A percentile compares a stretch with the other conserved stretches of the same genome.
These are phyloP conservation scores for Podospora fimiseda DNA, from an alignment of 495 filamentous ascomycete genomes.

Conservation along the genomic window DNA sequence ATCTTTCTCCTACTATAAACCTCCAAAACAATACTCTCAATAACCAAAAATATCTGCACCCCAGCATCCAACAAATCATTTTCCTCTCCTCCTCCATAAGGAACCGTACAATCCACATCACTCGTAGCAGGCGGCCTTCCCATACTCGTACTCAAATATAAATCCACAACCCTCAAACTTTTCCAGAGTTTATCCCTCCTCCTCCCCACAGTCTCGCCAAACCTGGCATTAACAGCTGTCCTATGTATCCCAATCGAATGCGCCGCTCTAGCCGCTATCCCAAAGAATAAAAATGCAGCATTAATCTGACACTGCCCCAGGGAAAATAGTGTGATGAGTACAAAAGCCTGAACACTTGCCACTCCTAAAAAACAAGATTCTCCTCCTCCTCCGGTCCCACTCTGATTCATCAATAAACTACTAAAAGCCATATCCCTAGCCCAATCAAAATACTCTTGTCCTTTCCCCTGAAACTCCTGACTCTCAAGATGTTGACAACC, in stretches of 20 bases:
- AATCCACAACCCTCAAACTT: conserved; percentile 53
- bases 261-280: conserved; percentile 52
- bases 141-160: conserved; percentile 55
- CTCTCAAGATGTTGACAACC: conserved; percentile 47
- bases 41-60: conserved; percentile 37
- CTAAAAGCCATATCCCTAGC: conserved; percentile 50
- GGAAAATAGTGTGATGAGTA: conserved; percentile 56
- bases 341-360: conserved; percentile 52
- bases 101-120: conserved; percentile 51
- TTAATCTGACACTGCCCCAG: conserved; percentile 56
- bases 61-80: conserved; percentile 38
- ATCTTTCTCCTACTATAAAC: conserved; percentile 43
- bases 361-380: conserved; percentile 48
- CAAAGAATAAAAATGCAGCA: conserved; percentile 53
- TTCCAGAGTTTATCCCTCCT: conserved; percentile 55
- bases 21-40: conserved; percentile 35
- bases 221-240: conserved; percentile 54
- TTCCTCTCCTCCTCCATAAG: conserved; percentile 30
- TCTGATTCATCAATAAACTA: conserved; percentile 46
- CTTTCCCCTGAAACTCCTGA: conserved; percentile 32
- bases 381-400: no score
- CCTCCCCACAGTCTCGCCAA: conserved; percentile 42
- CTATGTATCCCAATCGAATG: conserved; percentile 56
- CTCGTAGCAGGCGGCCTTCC: conserved; percentile 55
- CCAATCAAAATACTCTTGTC: conserved; percentile 50